These are phyloP conservation scores for Aspergillus sp. DNA, from an alignment of 2,329 filamentous ascomycete species.

Conservation along the genomic window DNA sequence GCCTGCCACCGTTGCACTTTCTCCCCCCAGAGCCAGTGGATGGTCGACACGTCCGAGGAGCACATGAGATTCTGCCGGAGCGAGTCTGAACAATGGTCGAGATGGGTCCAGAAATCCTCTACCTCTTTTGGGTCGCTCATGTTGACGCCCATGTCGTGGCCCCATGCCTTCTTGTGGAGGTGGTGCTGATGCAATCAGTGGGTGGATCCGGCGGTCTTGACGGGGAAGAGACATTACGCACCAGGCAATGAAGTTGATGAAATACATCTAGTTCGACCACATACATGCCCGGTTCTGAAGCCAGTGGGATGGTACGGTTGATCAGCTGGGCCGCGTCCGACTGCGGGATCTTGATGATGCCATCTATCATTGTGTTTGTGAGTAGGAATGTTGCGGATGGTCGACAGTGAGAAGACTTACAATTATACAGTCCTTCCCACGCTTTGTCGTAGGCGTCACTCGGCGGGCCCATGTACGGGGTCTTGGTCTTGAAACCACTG, in stretches of 20 bases:
- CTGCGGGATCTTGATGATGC: constrained; percentile 6
- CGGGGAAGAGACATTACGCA: constrained; percentile 4
- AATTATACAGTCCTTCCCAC: neutral
- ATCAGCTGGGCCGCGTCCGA: constrained; percentile 5
- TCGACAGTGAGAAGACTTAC: no score
- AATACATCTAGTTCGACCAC: constrained; percentile 12
- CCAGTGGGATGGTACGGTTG: constrained; percentile 12
- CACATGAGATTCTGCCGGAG: constrained; percentile 19
- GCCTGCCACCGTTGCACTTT: neutral
- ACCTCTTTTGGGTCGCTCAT: neutral
- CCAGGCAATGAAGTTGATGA: constrained; percentile 24
- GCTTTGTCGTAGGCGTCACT: neutral
- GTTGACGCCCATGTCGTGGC: neutral
- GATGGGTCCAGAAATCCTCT: constrained; percentile 1
- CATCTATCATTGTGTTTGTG: no score
- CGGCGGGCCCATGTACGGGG: neutral
- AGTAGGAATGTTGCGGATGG: no score
- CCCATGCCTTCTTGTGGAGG: neutral
- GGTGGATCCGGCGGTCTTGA: neutral
- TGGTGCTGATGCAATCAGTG: neutral
- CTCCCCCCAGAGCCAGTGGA: constrained; percentile 9
- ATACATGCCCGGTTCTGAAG: constrained; percentile 7
- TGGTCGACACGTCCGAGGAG: constrained; percentile 8
- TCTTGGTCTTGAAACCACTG: neutral
- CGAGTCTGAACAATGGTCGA: constrained; percentile 15